These are phyloP conservation scores for Dittrichia graveolens DNA, from an alignment of 129 eudicot genomes.

Conservation along the genomic window DNA sequence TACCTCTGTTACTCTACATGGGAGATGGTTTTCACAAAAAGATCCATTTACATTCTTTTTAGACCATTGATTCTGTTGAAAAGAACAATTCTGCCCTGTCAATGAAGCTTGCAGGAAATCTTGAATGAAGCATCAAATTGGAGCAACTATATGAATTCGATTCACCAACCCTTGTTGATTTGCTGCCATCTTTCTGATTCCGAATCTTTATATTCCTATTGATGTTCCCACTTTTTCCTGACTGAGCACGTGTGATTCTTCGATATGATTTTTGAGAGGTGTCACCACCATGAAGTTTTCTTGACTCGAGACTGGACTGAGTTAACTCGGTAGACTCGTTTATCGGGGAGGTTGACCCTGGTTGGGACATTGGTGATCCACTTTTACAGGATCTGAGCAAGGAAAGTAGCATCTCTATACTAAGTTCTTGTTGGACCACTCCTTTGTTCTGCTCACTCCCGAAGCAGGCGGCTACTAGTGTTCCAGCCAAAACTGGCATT, in stretches of 20 bases:
- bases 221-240: constrained; percentile 49
- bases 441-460: constrained; percentile 92
- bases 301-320: constrained; percentile 51
- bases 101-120: constrained; percentile 75
- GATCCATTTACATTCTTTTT: constrained; percentile 25
- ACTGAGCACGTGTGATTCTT: constrained; percentile 46
- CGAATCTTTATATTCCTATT: constrained; percentile 50
- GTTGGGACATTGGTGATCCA: constrained; percentile 30
- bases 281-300: constrained; percentile 54
- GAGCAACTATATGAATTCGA: constrained; percentile 45
- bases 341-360: background rate
- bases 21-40: constrained; percentile 16
- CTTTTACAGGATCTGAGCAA: constrained; percentile 76
- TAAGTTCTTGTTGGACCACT: constrained; percentile 94
- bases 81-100: constrained; percentile 77
- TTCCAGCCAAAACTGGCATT: constrained; percentile 89
- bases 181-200: constrained; percentile 55
- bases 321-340: constrained; percentile 51
- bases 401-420: constrained; percentile 90
- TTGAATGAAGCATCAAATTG: constrained; percentile 62
- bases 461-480: constrained; percentile 81
- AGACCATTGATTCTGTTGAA: constrained; percentile 48
- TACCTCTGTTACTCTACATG: constrained; percentile 5
- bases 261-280: constrained; percentile 48
- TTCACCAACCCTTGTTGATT: constrained; percentile 47